phyloP scores from a whole-genome alignment of 2,329 filamentous ascomycete species.

The Kalmusia sp. region DNA sequence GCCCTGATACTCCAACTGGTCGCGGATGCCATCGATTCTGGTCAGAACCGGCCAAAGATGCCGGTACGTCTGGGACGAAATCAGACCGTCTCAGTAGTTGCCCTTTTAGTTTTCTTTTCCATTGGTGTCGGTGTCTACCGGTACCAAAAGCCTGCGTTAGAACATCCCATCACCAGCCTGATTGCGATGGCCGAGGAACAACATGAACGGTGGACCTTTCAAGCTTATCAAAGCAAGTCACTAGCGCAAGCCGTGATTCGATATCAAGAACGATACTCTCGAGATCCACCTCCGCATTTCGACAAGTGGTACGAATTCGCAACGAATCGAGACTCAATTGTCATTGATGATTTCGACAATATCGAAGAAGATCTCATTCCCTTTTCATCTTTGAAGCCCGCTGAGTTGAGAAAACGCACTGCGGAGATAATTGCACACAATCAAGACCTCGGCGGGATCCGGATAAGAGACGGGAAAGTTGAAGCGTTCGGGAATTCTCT shows the following conservation, averaged over 20 bases:
- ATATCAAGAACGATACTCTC: conserved; percentile 61
- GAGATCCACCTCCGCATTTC: conserved; percentile 65
- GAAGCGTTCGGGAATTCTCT: conserved; percentile 51
- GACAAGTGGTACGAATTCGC: conserved; percentile 67
- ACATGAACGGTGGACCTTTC: conserved; percentile 58
- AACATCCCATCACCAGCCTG: conserved; percentile 64
- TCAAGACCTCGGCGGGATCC: conserved; percentile 64
- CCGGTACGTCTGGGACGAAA: conserved; percentile 41
- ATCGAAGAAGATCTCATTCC: conserved; percentile 64
- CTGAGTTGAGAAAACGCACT: conserved; percentile 60
- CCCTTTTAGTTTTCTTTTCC: conserved; percentile 50
- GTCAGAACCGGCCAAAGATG: conserved; percentile 34
- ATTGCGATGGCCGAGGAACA: conserved; percentile 57
- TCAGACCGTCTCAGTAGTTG: conserved; percentile 41
- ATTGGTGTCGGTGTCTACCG: conserved; percentile 43
- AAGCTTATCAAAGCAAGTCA: conserved; percentile 56
- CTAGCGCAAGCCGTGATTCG: conserved; percentile 58
- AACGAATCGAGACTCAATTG: conserved; percentile 55
- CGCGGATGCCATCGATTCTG: conserved; percentile 37
- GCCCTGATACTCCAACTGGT: conserved; percentile 38
- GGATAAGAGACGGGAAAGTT: conserved; percentile 61
- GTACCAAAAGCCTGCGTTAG: conserved; percentile 49
- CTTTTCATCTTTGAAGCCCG: conserved; percentile 61
- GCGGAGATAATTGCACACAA: conserved; percentile 60
- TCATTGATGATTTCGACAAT: conserved; percentile 68